Conservation (phyloP, 345 rosid genomes). For the Laguncularia racemosa region DNA sequence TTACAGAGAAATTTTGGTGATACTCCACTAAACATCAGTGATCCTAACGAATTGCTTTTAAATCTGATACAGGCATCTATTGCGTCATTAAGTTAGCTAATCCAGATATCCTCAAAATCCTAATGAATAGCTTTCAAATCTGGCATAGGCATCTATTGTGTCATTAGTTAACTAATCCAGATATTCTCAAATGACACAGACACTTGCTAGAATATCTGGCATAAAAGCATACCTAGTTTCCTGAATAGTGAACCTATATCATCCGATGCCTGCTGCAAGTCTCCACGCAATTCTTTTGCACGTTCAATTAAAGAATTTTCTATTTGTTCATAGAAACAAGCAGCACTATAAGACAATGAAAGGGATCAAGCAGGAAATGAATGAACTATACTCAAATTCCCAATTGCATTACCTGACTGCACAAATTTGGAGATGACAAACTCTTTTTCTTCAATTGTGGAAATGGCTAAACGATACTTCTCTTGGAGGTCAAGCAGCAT, state of each 20-base stretch:
- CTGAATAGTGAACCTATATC: conserved; percentile 60
- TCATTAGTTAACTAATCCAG: too few relatives aligned
- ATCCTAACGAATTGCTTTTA: neutral
- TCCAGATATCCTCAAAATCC: neutral
- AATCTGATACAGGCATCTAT: too few relatives aligned
- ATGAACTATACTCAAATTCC: neutral
- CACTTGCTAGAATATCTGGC: too few relatives aligned
- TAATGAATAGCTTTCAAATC: neutral
- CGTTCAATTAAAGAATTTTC: conserved; percentile 54
- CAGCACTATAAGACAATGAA: neutral
- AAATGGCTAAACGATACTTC: conserved; percentile 29
- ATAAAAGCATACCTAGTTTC: conserved; percentile 52
- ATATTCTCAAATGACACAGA: too few relatives aligned
- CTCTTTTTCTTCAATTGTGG: conserved; percentile 52
- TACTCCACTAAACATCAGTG: neutral
- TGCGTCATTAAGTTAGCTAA: too few relatives aligned
- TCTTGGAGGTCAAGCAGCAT: conserved; percentile 60
- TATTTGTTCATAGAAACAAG: conserved; percentile 18
- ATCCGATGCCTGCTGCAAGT: conserved; percentile 72
- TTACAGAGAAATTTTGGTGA: neutral
- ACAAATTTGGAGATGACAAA: conserved; percentile 45
- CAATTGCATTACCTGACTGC: conserved; percentile 43
- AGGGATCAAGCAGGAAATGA: conserved; percentile 1
- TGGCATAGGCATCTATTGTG: too few relatives aligned
- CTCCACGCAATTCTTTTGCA: conserved; percentile 58